A percentile compares a stretch with the other conserved stretches of the same genome.
Conservation (phyloP, 2,329 filamentous ascomycete species). For the Dryadomyces sulphureus region DNA sequence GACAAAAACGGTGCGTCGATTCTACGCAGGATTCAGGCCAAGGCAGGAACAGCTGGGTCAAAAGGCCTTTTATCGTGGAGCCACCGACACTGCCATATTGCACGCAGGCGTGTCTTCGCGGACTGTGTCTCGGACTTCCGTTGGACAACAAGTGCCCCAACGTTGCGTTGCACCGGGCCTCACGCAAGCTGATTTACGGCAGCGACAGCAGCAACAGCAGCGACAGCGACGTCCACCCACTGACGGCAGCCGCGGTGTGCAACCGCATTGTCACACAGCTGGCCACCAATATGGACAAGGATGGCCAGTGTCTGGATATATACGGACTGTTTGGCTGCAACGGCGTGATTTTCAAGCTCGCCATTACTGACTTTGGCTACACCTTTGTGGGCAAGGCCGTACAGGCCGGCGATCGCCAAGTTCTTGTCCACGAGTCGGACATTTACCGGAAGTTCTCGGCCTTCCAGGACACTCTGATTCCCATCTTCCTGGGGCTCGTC, state of each 20-base stretch:
- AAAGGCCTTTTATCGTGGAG: not conserved
- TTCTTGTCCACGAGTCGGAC: not conserved
- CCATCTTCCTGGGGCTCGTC: constrained; percentile 2
- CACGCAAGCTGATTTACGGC: not conserved
- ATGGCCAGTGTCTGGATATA: not conserved
- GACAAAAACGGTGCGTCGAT: too few relatives aligned
- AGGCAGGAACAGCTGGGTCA: too few relatives aligned
- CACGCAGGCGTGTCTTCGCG: constrained; percentile 5
- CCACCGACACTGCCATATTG: constrained; percentile 2
- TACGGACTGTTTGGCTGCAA: not conserved
- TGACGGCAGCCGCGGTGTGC: not conserved
- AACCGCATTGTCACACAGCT: constrained; percentile 1
- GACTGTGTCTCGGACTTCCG: not conserved
- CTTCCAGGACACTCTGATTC: constrained; percentile 2
- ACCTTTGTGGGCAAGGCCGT: constrained; percentile 4
- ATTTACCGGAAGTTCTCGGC: not conserved
- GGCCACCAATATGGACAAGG: not conserved
- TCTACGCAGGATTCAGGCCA: too few relatives aligned
- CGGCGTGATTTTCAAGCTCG: constrained; percentile 4
- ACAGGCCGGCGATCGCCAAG: not conserved
- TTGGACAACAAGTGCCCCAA: constrained; percentile 6
- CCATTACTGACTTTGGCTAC: constrained; percentile 4
- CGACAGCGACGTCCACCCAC: not conserved
- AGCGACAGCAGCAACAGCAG: not conserved
- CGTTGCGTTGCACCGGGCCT: not conserved